Evolutionary conservation across 2,329 filamentous ascomycete species (phyloP), one percentile per base, ranked within the genome.

Genomic region (Trichoderma guizhouense): DNA sequence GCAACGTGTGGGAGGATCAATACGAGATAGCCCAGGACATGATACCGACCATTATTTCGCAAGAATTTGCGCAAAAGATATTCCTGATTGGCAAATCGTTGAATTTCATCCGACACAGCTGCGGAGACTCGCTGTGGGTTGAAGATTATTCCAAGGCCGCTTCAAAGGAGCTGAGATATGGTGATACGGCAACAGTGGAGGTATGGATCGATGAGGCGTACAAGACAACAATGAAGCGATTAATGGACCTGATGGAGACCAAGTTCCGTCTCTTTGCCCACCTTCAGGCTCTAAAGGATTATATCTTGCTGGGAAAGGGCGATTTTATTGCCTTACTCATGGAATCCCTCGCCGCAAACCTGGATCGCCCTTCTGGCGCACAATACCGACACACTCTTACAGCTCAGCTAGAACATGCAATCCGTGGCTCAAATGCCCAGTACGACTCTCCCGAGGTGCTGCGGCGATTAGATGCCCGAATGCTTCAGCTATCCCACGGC

Each of bases 1-100:
- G 92, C 47, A 98, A 95, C 75, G 95, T 98, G 2, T 99, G 96
- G 96, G 95, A 98, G 81, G 94, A 97, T 81, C 98, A 98, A 80
- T 99, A 97, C 82, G 92, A 93, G 78, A 86, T 98, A 51, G 91
- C 93, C 76, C 88, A 92, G 72, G 87, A 89, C 62, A 96, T 98
- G 92, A 91, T 98, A 28, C 96, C 96, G 0, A 95, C 92, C 55
- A 98, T 98, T 78, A 94, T 98, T 76, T 97, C 94, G 0, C 88
- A 92, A 58, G 95, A 97, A 73, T 98, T 99, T 82, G 94, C 96
- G 0, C 93, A 96, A 76, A 98, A 98, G 79, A 93, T 99, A 7
- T 98, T 98, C 77, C 84, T 99, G 8, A 99, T 99, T 76, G 96
- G 96, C 71, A 99, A 99, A 81, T 97, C 95, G 5, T 87, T 99